Base-by-base conservation (phyloP, 1,284 basidiomycete species). In the Tranzscheliella williamsii region DNA sequence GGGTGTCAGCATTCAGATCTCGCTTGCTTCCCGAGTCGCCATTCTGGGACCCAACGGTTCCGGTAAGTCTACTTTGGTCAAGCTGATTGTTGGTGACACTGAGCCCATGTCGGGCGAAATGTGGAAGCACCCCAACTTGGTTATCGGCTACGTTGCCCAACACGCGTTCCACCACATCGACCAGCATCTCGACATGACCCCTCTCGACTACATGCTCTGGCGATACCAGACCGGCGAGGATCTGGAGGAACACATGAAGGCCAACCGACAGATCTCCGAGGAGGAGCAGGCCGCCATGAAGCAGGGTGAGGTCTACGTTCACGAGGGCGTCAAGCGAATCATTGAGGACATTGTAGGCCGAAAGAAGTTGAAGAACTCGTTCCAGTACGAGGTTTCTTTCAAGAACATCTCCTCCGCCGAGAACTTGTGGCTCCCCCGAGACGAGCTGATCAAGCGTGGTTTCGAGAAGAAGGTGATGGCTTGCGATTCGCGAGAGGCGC, bases 121-220 rank as follows among this genome's bases (percentile, higher is more conserved):
- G 41, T 77, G 75, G 75, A 75, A 76, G 69, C 73, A 77, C 69
- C 75, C 75, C 48, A 77, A 77, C 65, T 52, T 77, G 69, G 75
- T 77, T 63, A 76, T 77, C 38, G 75, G 75, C 24, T 77, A 77
- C 71, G 75, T 77, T 34, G 75, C 75, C 42, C 75, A 77, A 67
- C 75, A 77, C 71, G 75, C 75, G 13, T 77, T 77, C 75, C 75
- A 77, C 73, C 75, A 77, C 71, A 77, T 77, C 26, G 75, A 77
- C 73, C 72, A 77, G 67, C 75, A 77, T 67, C 67, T 77, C 23
- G 75, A 77, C 70, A 77, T 75, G 69, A 77, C 75, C 11, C 75
- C 75, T 3, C 63, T 77, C 35, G 75, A 77, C 65, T 77, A 77
- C 73, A 77, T 77, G 75, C 72, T 76, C 43, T 77, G 75, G 75